A percentile compares a stretch with the other conserved stretches of the same genome.
phyloP scores from a whole-genome alignment of 768 basidiomycete species.

The Hirschioporus abietinus region DNA sequence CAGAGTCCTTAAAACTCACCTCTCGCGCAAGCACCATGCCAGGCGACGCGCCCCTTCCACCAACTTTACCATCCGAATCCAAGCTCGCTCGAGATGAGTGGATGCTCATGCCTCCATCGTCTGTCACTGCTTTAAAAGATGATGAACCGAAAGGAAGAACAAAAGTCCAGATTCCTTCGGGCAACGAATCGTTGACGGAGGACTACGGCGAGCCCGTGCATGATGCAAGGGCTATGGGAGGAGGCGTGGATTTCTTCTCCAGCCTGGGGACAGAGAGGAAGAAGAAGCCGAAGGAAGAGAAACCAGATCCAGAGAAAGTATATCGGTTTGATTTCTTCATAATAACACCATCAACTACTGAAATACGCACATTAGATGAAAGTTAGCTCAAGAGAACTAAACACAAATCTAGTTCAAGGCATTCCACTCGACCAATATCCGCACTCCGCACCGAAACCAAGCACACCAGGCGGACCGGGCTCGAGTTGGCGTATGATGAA shows the following conservation, averaged over 20 bases:
- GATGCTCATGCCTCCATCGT: conserved; percentile 61
- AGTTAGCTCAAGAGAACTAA: conserved; percentile 59
- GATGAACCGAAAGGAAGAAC: conserved; percentile 3
- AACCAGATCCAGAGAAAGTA: conserved; percentile 71
- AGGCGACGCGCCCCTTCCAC: conserved; percentile 44
- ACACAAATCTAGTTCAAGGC: conserved; percentile 47
- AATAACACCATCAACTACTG: conserved; percentile 21
- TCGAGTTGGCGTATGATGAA: conserved; percentile 99
- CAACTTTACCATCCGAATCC: conserved; percentile 39
- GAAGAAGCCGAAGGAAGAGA: conserved; percentile 53
- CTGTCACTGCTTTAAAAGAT: conserved; percentile 5
- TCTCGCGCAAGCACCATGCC: conserved; percentile 49
- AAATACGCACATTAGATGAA: conserved; percentile 38
- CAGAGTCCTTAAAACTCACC: conserved; percentile 62
- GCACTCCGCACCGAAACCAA: conserved; percentile 38
- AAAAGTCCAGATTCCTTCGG: conserved; percentile 14
- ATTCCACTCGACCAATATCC: conserved; percentile 32
- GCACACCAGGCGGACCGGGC: conserved; percentile 83
- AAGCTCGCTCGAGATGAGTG: conserved; percentile 73
- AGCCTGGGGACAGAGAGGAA: conserved; percentile 71
- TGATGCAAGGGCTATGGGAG: conserved; percentile 42
- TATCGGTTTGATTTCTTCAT: conserved; percentile 12
- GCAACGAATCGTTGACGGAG: conserved; percentile 56
- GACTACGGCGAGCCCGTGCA: conserved; percentile 52
- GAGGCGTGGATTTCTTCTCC: conserved; percentile 85